Evolutionary conservation across 2,329 filamentous ascomycete genomes (phyloP), one percentile per base, ranked within the genome.

Genomic region (Cercospora berteroae): DNA sequence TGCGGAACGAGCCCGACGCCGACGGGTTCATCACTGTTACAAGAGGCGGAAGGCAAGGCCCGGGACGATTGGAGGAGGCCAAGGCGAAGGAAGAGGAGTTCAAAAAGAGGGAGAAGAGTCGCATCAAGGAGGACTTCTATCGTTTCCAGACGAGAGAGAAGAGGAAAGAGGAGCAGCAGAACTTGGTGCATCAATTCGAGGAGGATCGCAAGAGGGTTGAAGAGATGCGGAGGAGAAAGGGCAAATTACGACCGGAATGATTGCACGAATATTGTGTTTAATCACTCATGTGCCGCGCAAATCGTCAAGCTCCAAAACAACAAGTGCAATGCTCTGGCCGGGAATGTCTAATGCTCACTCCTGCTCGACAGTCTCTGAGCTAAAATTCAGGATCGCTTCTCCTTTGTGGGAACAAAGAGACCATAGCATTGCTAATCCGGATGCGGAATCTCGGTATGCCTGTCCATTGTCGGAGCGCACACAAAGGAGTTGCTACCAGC

Each of bases 1-100:
- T 90, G 69, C 88, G 92, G 68, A 90, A 90, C 72, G 89, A 93
- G 74, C 93, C 94, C 0, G 95, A 99, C 78, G 94, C 93, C 76
- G 95, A 99, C 79, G 95, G 95, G 1, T 99, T 99, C 78, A 86
- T 98, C 59, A 98, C 94, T 3, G 95, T 99, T 25, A 91, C 89
- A 1, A 86, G 91, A 64, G 93, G 93, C 27, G 91, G 91, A 44
- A 85, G 85, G 67, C 85, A 85, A 6, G 90, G 90, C n/a, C 89
- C 92, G 1, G 93, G 91, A 1, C 86, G 89, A 64, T 85, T 88
- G 69, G 85, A 89, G 68, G 71, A 73, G 74, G 87, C 89, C 16
- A 86, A 88, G 75, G 84, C 83, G 55, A 79, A 86, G 74, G 81
- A 83, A 67, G 86, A 88, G 77, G 87, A 90, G 80, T 86, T 88